Evolutionary conservation across 2,329 filamentous ascomycete species (phyloP).

Genomic region (Arachnopeziza araneosa): DNA sequence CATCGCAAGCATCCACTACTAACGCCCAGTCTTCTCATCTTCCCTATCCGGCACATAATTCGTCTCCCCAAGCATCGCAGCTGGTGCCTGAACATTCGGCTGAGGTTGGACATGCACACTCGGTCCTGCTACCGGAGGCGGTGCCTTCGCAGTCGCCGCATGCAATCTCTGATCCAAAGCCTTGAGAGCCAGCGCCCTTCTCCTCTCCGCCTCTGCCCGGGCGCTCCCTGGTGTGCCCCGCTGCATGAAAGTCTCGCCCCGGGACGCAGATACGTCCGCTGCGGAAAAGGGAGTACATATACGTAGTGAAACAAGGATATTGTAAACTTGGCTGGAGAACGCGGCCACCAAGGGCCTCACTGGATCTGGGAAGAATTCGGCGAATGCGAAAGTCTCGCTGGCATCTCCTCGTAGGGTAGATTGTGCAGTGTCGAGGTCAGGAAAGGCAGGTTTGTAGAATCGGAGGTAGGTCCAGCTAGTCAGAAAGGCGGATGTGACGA

Average conservation of each 20-base stretch:
- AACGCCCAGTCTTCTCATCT: conserved; percentile 18
- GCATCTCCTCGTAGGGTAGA: conserved; percentile 76
- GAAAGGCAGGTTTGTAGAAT: conserved; percentile 79
- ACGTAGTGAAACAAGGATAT: conserved; percentile 65
- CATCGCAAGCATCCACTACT: background rate
- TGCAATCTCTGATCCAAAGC: conserved; percentile 88
- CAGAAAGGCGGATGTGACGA: conserved; percentile 76
- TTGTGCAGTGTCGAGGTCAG: conserved; percentile 60
- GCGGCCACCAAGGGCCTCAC: conserved; percentile 72
- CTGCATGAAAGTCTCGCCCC: conserved; percentile 56
- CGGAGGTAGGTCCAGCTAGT: conserved; percentile 93
- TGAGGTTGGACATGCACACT: conserved; percentile 53
- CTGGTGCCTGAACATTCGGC: conserved; percentile 48
- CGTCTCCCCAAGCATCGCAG: conserved; percentile 61
- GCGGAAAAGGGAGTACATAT: conserved; percentile 82
- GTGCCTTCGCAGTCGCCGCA: conserved; percentile 59
- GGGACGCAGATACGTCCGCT: conserved; percentile 70
- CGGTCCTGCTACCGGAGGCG: conserved; percentile 40
- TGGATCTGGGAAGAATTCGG: conserved; percentile 87
- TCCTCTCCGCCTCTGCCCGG: conserved; percentile 84
- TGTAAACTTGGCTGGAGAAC: conserved; percentile 70
- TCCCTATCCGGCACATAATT: conserved; percentile 64
- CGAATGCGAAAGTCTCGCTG: conserved; percentile 92
- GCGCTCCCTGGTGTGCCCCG: conserved; percentile 59
- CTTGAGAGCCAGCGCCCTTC: conserved; percentile 82